Evolutionary conservation across 495 filamentous ascomycete genomes (phyloP), one percentile per base, ranked within the genome.

Genomic region (Evansstolkia leycettana): DNA sequence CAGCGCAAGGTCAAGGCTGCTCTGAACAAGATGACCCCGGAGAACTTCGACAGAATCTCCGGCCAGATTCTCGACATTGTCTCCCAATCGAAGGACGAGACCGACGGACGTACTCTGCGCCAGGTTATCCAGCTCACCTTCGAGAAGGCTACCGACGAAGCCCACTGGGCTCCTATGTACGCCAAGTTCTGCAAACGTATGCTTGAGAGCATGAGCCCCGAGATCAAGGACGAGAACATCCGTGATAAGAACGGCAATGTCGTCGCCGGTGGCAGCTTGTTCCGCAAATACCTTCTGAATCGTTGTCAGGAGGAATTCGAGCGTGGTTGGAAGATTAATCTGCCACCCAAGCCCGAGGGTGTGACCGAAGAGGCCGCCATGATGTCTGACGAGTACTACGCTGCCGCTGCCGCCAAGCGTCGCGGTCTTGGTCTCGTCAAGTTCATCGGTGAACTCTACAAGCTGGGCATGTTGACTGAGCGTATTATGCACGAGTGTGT

Each of bases 401-500:
- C 76, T 40, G 90, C 88, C 33, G 92, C 92, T 25, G 88, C 89
- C 41, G 89, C 90, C 37, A 99, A 99, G 69, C 79, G 90, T 59
- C 81, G 85, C 57, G 90, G 90, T 62, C 79, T 99, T 42, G 90
- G 90, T 76, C 72, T 99, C 34, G 87, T 99, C 46, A 88, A 95
- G 60, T 96, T 99, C 66, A 99, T 99, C 58, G 90, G 90, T 64
- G 90, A 98, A 56, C 77, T 98, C 25, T 98, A 90, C 76, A 96
- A 96, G 69, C 75, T 98, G 41, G 76, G 79, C 48, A 99, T 99
- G 90, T 73, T 99, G 59, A 99, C 90, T 31, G 82, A 94, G 55
- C 84, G 87, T 59, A 96, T 98, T 65, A 98, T 99, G 90, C 92
- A 96, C 65, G 86, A 95, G 64, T 99, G 90, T 71, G 84, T 96